These are phyloP conservation scores for Anisodus tanguticus DNA, from an alignment of 257 asterid genomes.

Conservation along the genomic window DNA sequence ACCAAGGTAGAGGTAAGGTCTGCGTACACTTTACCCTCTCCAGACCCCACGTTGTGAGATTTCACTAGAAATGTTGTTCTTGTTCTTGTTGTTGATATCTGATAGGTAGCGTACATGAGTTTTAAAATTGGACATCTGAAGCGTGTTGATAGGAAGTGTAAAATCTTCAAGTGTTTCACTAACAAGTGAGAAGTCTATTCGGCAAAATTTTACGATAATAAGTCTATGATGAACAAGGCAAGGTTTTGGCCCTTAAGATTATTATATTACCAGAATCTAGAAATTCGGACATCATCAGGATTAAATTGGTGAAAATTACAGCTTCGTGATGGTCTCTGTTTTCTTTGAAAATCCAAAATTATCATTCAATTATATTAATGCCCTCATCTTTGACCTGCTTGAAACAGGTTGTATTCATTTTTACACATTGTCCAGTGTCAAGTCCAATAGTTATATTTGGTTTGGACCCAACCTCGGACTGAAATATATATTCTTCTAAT, in stretches of 20 bases:
- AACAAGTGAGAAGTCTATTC: not conserved
- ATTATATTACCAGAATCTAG: not conserved
- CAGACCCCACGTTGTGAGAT: no score
- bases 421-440: not conserved
- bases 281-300: not conserved
- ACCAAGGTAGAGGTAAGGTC: no score
- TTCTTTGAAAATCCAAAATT: not conserved
- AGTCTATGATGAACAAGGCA: slow-evolving; percentile 4
- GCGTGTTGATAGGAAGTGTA: not conserved
- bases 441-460: not conserved
- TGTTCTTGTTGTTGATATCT: slow-evolving; percentile 3
- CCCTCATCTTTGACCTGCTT: not conserved
- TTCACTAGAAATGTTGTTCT: no score
- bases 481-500: not conserved
- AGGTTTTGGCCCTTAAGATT: not conserved
- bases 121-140: slow-evolving; percentile 9
- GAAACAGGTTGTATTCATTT: slow-evolving; percentile 11
- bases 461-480: not conserved
- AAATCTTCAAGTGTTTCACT: not conserved
- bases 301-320: not conserved
- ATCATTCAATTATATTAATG: not conserved
- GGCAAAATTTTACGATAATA: not conserved
- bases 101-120: not conserved
- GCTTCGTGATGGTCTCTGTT: not conserved
- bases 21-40: no score